A percentile compares a stretch with the other conserved stretches of the same genome.
Evolutionary conservation across 177 flowering plant genomes (phyloP).

Genomic region (Vitis hybrid): DNA sequence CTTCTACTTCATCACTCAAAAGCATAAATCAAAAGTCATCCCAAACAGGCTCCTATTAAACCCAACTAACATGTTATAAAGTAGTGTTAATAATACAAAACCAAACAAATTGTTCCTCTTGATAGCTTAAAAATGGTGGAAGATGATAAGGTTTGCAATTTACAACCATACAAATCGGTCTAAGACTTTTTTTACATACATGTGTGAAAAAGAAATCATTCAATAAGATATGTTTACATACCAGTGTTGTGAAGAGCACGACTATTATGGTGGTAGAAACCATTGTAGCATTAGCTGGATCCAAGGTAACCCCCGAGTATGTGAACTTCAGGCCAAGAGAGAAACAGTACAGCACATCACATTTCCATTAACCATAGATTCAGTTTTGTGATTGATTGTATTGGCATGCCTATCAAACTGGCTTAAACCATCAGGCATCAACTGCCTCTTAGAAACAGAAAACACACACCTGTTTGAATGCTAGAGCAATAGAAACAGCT

Average conservation of each 20-base stretch:
- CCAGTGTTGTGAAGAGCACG: constrained; percentile 84
- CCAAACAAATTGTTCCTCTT: too few species aligned
- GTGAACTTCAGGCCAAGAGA: constrained; percentile 58
- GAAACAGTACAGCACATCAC: not conserved
- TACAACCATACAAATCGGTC: too few species aligned
- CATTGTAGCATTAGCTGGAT: constrained; percentile 74
- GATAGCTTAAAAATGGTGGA: too few species aligned
- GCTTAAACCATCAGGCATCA: not conserved
- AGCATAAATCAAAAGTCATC: too few species aligned
- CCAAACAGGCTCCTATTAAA: too few species aligned
- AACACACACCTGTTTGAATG: constrained; percentile 70
- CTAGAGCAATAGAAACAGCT: constrained; percentile 96
- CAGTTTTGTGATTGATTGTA: not conserved
- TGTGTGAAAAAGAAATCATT: not conserved
- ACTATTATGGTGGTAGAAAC: constrained; percentile 63
- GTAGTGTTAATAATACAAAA: too few species aligned
- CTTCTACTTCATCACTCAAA: too few species aligned
- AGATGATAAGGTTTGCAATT: too few species aligned
- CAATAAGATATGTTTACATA: constrained; percentile 17
- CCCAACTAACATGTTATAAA: too few species aligned
- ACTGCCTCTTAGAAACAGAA: not conserved
- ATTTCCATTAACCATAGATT: not conserved
- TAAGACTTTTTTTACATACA: not conserved
- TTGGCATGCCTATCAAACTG: too few species aligned
- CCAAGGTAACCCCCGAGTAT: constrained; percentile 63